Conservation (phyloP, 208 protist genomes). For the Leptomonas pyrrhocoris region DNA sequence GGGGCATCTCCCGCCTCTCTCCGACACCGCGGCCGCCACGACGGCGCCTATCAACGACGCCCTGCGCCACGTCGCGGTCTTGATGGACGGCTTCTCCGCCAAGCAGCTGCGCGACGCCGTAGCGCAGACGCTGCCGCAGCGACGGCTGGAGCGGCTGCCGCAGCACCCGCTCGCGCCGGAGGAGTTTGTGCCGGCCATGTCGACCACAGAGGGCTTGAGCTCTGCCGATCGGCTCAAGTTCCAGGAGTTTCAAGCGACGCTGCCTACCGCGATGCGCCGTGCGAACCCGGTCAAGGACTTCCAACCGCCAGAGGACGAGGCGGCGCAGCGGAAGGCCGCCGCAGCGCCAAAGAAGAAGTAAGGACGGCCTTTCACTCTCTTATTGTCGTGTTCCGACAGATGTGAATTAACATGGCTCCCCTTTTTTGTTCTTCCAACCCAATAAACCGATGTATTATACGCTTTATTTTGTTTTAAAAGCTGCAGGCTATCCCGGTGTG, state of each 20-base stretch:
- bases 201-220: conserved; percentile 51
- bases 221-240: conserved; percentile 60
- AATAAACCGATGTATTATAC: no score
- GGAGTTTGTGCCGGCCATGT: conserved; percentile 84
- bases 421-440: background rate
- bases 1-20: conserved; percentile 15
- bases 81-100: conserved; percentile 78
- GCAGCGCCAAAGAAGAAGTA: conserved; percentile 19
- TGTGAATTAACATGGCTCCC: no score
- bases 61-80: conserved; percentile 70
- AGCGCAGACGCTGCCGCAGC: conserved; percentile 55
- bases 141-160: conserved; percentile 74
- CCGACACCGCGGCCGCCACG: conserved; percentile 20
- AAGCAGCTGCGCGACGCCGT: conserved; percentile 67
- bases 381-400: no score
- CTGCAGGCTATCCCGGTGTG: no score
- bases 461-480: no score
- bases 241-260: conserved; percentile 58
- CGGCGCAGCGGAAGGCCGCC: conserved; percentile 33
- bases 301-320: conserved; percentile 69
- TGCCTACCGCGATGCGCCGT: conserved; percentile 77
- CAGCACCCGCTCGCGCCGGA: conserved; percentile 62
- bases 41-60: conserved; percentile 22
- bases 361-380: background rate
- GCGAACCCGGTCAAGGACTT: conserved; percentile 77